Conservation (phyloP, 306 rosid species). For the Lathyrus oleraceus region DNA sequence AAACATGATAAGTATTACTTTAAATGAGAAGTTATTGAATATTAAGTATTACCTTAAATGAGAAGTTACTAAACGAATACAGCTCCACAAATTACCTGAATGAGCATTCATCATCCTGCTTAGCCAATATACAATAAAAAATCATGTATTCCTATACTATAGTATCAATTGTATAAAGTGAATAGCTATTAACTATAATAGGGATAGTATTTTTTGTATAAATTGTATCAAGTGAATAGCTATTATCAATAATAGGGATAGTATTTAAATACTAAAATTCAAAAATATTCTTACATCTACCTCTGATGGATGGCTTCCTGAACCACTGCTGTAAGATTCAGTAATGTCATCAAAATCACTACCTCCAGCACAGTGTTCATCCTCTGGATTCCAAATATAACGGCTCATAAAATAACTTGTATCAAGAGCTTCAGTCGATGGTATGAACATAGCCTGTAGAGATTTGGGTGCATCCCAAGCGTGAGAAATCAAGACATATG, state of each 20-base stretch:
- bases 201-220: no score
- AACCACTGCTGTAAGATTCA: conserved; percentile 79
- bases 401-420: conserved; percentile 99
- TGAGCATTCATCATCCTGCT: conserved; percentile 85
- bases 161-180: no score
- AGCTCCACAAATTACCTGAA: conserved; percentile 54
- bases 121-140: conserved; percentile 35
- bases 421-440: conserved; percentile 78
- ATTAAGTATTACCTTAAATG: conserved; percentile 80
- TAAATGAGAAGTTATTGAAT: no score
- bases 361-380: conserved; percentile 74
- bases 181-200: no score
- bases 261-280: conserved; percentile 14
- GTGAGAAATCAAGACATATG: conserved; percentile 31
- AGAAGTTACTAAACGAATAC: conserved; percentile 94
- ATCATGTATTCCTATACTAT: no score
- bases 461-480: conserved; percentile 7
- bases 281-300: conserved; percentile 65
- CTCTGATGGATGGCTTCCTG: conserved; percentile 65
- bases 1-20: no score
- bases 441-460: conserved; percentile 93
- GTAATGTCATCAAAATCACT: conserved; percentile 87
- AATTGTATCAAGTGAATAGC: no score
- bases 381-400: conserved; percentile 93
- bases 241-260: not conserved